These are phyloP conservation scores for Elymus sibiricus DNA, from an alignment of 176 grass and related monocot genomes.

Conservation along the genomic window DNA sequence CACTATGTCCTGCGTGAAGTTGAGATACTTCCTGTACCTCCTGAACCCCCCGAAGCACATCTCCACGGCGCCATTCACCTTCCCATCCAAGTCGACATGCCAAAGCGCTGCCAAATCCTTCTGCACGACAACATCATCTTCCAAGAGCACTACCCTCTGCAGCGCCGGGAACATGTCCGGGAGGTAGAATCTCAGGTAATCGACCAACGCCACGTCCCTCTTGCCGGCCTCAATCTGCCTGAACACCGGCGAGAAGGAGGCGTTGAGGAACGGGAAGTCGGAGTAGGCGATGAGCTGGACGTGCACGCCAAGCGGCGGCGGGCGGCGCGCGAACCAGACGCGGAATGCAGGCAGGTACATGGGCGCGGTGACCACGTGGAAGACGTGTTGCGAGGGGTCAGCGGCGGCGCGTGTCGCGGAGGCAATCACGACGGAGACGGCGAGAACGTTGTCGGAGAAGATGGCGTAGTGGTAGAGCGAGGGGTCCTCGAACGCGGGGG, in stretches of 20 bases:
- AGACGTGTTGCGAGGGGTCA: conserved; percentile 75
- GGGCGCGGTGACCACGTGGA: conserved; percentile 89
- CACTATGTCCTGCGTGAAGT: conserved; percentile 72
- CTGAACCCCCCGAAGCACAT: conserved; percentile 90
- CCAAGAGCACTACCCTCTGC: conserved; percentile 66
- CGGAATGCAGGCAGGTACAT: conserved; percentile 83
- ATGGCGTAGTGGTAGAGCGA: conserved; percentile 78
- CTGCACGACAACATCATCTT: conserved; percentile 97
- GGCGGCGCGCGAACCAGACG: conserved; percentile 69
- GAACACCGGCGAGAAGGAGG: conserved; percentile 78
- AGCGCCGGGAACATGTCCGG: conserved; percentile 81
- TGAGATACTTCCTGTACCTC: conserved; percentile 82
- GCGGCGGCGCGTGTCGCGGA: conserved; percentile 57
- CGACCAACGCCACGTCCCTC: conserved; percentile 60
- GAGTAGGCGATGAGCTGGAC: conserved; percentile 69
- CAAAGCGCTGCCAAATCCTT: conserved; percentile 70
- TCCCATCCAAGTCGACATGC: conserved; percentile 80
- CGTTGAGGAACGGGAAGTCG: conserved; percentile 73
- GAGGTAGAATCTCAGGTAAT: conserved; percentile 91
- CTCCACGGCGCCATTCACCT: conserved; percentile 86
- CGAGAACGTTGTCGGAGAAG: conserved; percentile 92
- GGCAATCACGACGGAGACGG: conserved; percentile 77
- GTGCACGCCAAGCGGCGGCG: conserved; percentile 61
- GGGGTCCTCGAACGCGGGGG: conserved; percentile 38
- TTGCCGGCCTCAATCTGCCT: conserved; percentile 67